A percentile compares a stretch with the other conserved stretches of the same genome.
Conservation (phyloP, 2,329 filamentous ascomycete species). For the Colletotrichum eremochloae region DNA sequence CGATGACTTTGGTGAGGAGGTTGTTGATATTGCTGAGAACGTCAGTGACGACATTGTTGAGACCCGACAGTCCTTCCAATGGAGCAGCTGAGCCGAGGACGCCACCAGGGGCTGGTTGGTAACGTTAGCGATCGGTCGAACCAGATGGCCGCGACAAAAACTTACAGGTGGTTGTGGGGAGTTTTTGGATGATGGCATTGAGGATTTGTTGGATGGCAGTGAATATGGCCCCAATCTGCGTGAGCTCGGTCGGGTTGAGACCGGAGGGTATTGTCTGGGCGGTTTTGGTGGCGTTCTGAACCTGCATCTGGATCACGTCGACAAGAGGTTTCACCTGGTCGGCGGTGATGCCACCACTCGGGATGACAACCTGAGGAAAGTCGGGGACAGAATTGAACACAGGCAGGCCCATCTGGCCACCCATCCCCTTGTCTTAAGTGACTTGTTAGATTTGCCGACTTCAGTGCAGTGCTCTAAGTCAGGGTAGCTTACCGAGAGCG, state of each 20-base stretch:
- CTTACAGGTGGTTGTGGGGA: background rate
- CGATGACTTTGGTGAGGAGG: background rate
- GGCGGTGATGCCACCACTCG: background rate
- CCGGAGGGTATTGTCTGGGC: background rate
- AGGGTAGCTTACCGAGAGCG: background rate
- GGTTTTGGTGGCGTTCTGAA: background rate
- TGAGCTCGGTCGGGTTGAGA: background rate
- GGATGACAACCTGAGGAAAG: background rate
- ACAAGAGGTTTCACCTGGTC: background rate
- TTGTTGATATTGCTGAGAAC: background rate
- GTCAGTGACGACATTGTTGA: background rate
- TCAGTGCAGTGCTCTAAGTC: background rate
- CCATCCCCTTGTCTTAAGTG: background rate
- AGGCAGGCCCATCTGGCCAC: background rate
- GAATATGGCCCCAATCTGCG: background rate
- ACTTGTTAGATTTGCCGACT: background rate
- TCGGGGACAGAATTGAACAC: background rate
- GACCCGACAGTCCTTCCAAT: background rate
- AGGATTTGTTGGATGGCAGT: background rate
- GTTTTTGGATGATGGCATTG: background rate
- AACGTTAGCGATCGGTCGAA: background rate
- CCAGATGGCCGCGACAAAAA: too few species aligned
- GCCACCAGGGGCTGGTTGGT: background rate
- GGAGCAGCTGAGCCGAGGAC: background rate
- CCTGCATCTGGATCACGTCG: background rate